Conservation (phyloP, 768 basidiomycete species). For the Rickenella mellea region DNA sequence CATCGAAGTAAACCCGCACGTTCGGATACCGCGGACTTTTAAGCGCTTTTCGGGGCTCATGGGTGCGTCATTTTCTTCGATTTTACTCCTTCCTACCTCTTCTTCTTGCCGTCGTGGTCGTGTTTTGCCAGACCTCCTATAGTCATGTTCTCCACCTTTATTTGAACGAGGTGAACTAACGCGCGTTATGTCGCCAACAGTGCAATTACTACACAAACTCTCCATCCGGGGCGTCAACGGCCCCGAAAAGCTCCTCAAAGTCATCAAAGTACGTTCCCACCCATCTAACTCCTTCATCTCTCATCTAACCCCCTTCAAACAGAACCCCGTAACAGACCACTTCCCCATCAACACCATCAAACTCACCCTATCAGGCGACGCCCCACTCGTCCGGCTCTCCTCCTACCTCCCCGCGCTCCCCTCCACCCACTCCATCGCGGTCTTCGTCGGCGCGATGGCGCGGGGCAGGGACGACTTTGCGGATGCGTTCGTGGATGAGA, state of each 20-base stretch:
- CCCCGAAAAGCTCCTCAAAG: constrained; percentile 92
- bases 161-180: neutral
- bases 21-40: constrained; percentile 95
- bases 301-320: constrained; percentile 6
- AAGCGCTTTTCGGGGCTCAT: constrained; percentile 98
- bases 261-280: constrained; percentile 66
- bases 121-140: neutral
- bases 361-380: constrained; percentile 90
- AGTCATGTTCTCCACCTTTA: neutral
- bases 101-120: neutral
- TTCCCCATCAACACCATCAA: constrained; percentile 93
- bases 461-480: constrained; percentile 95
- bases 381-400: constrained; percentile 71
- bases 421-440: constrained; percentile 79
- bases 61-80: constrained; percentile 46
- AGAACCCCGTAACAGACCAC: constrained; percentile 94
- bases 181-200: constrained; percentile 43
- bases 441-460: constrained; percentile 99
- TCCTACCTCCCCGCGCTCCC: constrained; percentile 80
- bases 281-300: constrained; percentile 3
- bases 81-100: neutral
- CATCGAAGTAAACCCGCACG: constrained; percentile 97
- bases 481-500: constrained; percentile 88
- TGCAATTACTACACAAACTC: constrained; percentile 93
- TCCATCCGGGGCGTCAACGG: constrained; percentile 95